These are phyloP conservation scores for Rosa lucieae DNA, from an alignment of 306 rosid species.

Conservation along the genomic window DNA sequence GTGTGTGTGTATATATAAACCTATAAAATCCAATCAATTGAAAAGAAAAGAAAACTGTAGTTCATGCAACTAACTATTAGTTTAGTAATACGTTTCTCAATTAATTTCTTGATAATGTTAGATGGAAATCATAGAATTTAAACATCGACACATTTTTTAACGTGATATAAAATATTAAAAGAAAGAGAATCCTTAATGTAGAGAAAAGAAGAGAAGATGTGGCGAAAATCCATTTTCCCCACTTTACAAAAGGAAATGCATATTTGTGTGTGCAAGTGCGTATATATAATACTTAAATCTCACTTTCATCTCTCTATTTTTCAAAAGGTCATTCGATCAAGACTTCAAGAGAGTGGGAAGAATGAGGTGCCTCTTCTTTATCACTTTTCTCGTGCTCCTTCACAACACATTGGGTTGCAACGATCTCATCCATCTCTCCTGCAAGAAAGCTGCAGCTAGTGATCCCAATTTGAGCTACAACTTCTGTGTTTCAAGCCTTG, in stretches of 20 bases:
- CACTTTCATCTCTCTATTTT: background rate
- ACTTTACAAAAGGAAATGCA: background rate
- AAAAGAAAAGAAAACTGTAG: too few relatives aligned
- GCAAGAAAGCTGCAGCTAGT: conserved; percentile 47
- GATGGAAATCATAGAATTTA: too few relatives aligned
- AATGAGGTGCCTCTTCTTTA: conserved; percentile 26
- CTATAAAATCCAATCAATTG: too few relatives aligned
- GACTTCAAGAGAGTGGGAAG: background rate
- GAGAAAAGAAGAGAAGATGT: background rate
- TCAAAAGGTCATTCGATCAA: background rate
- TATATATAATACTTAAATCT: background rate
- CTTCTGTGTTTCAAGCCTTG: conserved; percentile 51
- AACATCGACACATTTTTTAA: background rate
- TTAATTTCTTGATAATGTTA: too few relatives aligned
- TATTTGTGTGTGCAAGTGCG: background rate
- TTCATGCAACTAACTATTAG: too few relatives aligned
- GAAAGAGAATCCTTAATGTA: too few relatives aligned
- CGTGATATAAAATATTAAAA: background rate
- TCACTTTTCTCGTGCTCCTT: conserved; percentile 7
- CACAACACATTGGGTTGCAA: conserved; percentile 22
- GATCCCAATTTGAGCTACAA: conserved; percentile 51
- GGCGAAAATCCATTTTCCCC: background rate
- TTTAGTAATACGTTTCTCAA: too few relatives aligned
- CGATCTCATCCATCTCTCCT: conserved; percentile 36
- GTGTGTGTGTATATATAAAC: too few relatives aligned